Base-by-base conservation (phyloP, 345 rosid genomes). In the Populus alba region DNA sequence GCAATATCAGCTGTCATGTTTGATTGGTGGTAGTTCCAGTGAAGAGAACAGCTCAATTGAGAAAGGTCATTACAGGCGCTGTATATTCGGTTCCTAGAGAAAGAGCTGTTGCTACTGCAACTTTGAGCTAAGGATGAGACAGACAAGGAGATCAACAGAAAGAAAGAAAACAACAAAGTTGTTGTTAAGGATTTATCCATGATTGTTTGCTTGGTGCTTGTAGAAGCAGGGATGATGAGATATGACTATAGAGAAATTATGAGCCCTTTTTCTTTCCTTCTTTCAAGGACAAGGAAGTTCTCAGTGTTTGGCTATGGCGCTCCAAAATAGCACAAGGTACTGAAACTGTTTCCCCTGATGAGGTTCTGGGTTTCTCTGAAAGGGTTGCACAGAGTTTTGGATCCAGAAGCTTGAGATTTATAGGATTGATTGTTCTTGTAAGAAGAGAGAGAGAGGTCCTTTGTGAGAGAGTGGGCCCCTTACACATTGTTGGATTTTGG, bases 1-100 rank as follows among this genome's bases (percentile, higher is more conserved):
- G 97, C 97, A 6, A 95, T 59, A 0, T 90, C 87, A n/a, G 85
- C 90, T 35, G 87, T 83, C 25, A 51, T 35, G 38, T 84, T 85
- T 25, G 85, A 68, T 6, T 78, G 66, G 63, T 83, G 17, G 78
- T 76, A 89, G 15, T 71, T 91, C 97, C 97, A 94, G 79, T 94
- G 94, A 33, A 94, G 89, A 79, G 31, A 90, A 17, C 92, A 86
- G 68, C 77, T 90, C 27, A 92, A 81, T 9, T 75, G 84, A 0
- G 87, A 43, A 22, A 94, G 97, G 45, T 72, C 75, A 13, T 8
- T 69, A 74, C 98, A 94, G 13, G 17, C 9, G 18, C 68, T 6
- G 73, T 76, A 91, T 6, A 29, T 22, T 0, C 13, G 55, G 85
- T 77, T 90, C 35, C 74, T 68, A 13, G 81, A 0, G 84, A 92